Conservation (phyloP, 768 basidiomycete genomes). For the Hericium coralloides region DNA sequence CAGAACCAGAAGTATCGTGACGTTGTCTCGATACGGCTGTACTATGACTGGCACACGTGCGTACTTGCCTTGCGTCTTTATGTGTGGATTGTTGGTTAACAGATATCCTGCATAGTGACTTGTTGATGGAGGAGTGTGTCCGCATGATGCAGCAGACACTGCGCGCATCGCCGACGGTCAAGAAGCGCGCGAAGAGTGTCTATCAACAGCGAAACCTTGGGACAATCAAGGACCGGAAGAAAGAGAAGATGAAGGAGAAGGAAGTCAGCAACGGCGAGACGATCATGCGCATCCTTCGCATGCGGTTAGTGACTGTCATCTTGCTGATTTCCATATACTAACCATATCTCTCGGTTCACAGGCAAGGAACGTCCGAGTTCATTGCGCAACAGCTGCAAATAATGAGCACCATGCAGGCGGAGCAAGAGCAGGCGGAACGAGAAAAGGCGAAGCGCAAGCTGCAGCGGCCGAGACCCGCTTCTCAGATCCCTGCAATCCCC, state of each 20-base stretch:
- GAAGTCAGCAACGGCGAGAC: slow-evolving; percentile 73
- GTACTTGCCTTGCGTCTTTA: slow-evolving; percentile 18
- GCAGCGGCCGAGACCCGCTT: slow-evolving; percentile 39
- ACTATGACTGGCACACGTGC: slow-evolving; percentile 94
- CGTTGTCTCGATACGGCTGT: slow-evolving; percentile 79
- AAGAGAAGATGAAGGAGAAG: slow-evolving; percentile 80
- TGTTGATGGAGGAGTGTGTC: slow-evolving; percentile 90
- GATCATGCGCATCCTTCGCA: slow-evolving; percentile 89
- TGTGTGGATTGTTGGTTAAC: slow-evolving; percentile 4
- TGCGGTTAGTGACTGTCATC: slow-evolving; percentile 55
- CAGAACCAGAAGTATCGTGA: slow-evolving; percentile 96
- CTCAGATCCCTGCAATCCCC: slow-evolving; percentile 23
- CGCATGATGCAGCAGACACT: slow-evolving; percentile 89
- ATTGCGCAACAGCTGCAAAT: slow-evolving; percentile 82
- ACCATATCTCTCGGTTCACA: slow-evolving; percentile 20
- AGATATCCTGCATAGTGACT: slow-evolving; percentile 42
- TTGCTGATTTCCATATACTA: not conserved
- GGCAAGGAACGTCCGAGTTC: slow-evolving; percentile 77
- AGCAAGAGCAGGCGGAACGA: slow-evolving; percentile 66
- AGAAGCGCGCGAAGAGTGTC: slow-evolving; percentile 89
- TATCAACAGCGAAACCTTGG: slow-evolving; percentile 90
- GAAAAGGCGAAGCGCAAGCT: slow-evolving; percentile 50
- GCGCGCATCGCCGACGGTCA: slow-evolving; percentile 61
- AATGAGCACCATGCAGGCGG: slow-evolving; percentile 71
- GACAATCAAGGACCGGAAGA: slow-evolving; percentile 90